These are phyloP conservation scores for Leishmania turanica DNA, from an alignment of 208 protist species.

Conservation along the genomic window DNA sequence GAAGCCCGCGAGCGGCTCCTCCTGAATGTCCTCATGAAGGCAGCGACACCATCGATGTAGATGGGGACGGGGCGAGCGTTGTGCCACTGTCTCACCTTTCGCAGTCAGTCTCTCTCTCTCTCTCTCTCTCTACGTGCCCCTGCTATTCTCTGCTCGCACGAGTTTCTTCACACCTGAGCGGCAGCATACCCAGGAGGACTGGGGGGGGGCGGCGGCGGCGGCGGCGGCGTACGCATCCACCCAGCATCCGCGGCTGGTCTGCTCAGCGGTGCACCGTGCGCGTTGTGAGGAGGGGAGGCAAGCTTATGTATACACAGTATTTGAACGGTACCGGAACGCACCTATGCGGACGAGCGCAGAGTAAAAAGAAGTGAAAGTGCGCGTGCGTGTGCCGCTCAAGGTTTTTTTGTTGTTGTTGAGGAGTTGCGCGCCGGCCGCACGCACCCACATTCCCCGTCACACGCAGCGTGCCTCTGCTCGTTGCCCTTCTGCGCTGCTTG, in stretches of 20 bases:
- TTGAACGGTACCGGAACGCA: too few relatives aligned
- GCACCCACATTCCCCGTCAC: not conserved
- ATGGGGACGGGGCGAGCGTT: not conserved
- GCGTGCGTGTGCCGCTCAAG: too few relatives aligned
- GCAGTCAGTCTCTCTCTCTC: not conserved
- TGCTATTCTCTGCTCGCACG: not conserved
- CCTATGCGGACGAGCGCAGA: too few relatives aligned
- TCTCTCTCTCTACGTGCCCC: not conserved
- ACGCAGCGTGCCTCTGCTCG: not conserved
- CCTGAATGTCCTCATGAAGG: conserved; percentile 49
- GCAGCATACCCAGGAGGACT: not conserved
- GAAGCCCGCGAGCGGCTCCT: conserved; percentile 50
- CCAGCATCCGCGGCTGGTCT: not conserved
- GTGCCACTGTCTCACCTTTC: not conserved
- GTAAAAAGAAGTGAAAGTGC: too few relatives aligned
- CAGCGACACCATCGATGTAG: not conserved
- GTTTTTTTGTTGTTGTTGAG: not conserved
- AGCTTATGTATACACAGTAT: not conserved
- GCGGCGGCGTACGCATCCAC: not conserved
- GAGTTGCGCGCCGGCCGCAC: not conserved
- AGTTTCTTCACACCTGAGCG: not conserved
- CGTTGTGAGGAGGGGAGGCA: not conserved
- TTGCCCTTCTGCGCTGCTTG: not conserved
- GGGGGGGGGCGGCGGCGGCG: too few relatives aligned
- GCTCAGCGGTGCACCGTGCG: not conserved